Percentiles rank a stretch among this genome's conserved stretches.
phyloP scores from a whole-genome alignment of 1,284 basidiomycete species.

The Fereydounia khargensis region DNA sequence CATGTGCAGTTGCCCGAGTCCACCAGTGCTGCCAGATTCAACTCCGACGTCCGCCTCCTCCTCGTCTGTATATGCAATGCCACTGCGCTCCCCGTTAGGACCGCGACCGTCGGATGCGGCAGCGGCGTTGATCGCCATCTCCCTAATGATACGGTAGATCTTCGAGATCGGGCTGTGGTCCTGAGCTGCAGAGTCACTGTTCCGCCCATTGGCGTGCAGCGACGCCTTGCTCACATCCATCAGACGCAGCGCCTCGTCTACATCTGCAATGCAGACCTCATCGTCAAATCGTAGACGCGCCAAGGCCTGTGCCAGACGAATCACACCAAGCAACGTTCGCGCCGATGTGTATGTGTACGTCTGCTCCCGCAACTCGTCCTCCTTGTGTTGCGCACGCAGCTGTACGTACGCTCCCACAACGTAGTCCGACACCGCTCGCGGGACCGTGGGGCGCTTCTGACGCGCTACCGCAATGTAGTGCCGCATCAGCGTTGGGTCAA shows the following conservation, averaged over 20 bases:
- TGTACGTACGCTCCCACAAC: constrained; percentile 94
- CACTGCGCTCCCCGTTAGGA: not conserved
- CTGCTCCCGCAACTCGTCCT: constrained; percentile 83
- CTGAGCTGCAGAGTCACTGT: constrained; percentile 6
- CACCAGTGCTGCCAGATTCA: not conserved
- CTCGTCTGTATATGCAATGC: not conserved
- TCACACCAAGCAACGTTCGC: constrained; percentile 87
- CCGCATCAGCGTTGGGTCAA: constrained; percentile 84
- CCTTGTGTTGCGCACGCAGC: constrained; percentile 85
- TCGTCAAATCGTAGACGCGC: constrained; percentile 84
- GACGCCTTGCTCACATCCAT: constrained; percentile 95
- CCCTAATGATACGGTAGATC: constrained; percentile 54
- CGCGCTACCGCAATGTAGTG: constrained; percentile 97
- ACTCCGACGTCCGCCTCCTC: constrained; percentile 1
- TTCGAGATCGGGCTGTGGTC: constrained; percentile 44
- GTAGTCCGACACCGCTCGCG: constrained; percentile 81
- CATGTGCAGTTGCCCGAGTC: not conserved
- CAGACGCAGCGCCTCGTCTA: constrained; percentile 92
- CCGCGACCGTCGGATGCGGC: not conserved
- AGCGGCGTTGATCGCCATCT: constrained; percentile 7
- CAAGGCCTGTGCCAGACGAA: constrained; percentile 90
- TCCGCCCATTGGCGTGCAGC: constrained; percentile 59
- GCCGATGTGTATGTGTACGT: constrained; percentile 94
- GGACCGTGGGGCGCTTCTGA: constrained; percentile 80
- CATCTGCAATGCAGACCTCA: constrained; percentile 77